Conservation (phyloP, 345 rosid genomes). For the Cardamine occulta region DNA sequence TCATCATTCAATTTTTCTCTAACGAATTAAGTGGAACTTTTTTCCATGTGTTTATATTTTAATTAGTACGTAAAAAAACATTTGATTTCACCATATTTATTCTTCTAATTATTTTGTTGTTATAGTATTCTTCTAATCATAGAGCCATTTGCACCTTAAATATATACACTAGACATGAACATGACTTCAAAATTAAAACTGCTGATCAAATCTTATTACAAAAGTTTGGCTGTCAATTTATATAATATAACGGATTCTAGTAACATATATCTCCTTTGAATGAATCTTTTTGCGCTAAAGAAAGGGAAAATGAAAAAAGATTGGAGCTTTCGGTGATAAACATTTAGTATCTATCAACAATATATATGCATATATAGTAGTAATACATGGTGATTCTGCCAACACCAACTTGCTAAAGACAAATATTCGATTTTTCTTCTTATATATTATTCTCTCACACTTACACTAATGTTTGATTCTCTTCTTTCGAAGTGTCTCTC, state of each 20-base stretch:
- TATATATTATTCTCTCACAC: slow-evolving; percentile 10
- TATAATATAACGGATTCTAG: slow-evolving; percentile 25
- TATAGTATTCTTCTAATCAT: background rate
- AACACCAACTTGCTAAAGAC: slow-evolving; percentile 38
- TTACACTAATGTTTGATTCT: slow-evolving; percentile 14
- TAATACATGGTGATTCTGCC: slow-evolving; percentile 25
- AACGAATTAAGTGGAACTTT: background rate
- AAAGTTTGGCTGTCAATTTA: slow-evolving; percentile 17
- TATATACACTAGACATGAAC: background rate
- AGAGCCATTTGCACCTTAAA: background rate
- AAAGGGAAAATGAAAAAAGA: background rate
- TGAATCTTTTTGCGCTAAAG: slow-evolving; percentile 15
- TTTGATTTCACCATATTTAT: background rate
- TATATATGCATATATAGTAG: background rate
- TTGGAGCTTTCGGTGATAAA: slow-evolving; percentile 41
- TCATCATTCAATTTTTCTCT: background rate
- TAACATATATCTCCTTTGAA: slow-evolving; percentile 17
- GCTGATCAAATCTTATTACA: background rate
- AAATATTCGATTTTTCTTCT: slow-evolving; percentile 24
- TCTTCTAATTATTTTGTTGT: background rate
- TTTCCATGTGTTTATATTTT: background rate
- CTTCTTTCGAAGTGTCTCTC: slow-evolving; percentile 5
- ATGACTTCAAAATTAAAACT: background rate
- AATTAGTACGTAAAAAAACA: background rate
- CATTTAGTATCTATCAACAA: background rate